Conservation (phyloP, 768 basidiomycete species). For the Serendipita indica region DNA sequence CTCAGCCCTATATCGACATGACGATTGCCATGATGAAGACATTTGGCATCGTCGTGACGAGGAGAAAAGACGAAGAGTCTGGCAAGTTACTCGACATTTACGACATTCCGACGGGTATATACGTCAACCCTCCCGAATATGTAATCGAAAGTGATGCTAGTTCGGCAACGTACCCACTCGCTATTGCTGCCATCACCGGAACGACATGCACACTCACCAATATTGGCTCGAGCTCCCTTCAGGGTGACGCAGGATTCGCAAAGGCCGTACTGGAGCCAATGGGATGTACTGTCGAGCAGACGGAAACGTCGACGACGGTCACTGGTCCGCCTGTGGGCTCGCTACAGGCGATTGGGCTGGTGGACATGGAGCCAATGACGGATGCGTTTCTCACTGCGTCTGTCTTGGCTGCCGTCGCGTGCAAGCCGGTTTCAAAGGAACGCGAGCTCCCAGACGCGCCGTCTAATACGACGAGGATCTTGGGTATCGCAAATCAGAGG, state of each 20-base stretch:
- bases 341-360: constrained; percentile 66
- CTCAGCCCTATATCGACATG: constrained; percentile 99
- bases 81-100: constrained; percentile 66
- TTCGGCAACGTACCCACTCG: constrained; percentile 91
- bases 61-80: constrained; percentile 42
- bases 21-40: constrained; percentile 94
- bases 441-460: constrained; percentile 27
- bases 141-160: constrained; percentile 92
- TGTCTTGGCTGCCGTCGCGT: constrained; percentile 75
- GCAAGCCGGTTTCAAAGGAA: constrained; percentile 25
- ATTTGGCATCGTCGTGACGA: constrained; percentile 67
- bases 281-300: constrained; percentile 88
- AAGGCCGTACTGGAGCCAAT: constrained; percentile 84
- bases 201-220: constrained; percentile 85
- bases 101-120: constrained; percentile 62
- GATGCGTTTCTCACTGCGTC: constrained; percentile 96
- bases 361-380: constrained; percentile 99
- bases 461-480: constrained; percentile 50
- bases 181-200: constrained; percentile 95
- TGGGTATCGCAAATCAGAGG: constrained; percentile 93
- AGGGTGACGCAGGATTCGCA: constrained; percentile 96
- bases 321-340: constrained; percentile 71
- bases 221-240: constrained; percentile 79
- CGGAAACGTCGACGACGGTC: constrained; percentile 77
- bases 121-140: constrained; percentile 66